Base-by-base conservation (phyloP, 179 eudicot species). In the Beta corolliflora region DNA sequence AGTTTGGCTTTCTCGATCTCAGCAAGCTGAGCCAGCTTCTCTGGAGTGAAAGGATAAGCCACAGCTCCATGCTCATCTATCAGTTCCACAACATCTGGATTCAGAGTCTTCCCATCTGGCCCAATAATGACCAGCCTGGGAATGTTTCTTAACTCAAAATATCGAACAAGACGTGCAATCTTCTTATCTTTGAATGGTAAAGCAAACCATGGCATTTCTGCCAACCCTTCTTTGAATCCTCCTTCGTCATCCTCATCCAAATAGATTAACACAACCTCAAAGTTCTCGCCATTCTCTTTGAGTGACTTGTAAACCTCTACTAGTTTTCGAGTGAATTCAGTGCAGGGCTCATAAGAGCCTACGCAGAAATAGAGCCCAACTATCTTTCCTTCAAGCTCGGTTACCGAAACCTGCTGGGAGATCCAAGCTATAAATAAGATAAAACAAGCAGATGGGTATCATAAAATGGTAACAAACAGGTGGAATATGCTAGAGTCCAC, bases 1-100 rank as follows among this genome's bases (percentile, higher is more conserved):
- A 76, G 85, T 81, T 82, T 92, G 25, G 91, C 95, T 81, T 88
- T 93, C 80, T 92, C 97, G n/a, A 92, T 85, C 86, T 88, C 91
- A 44, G 89, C 94, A 77, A 95, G 95, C 92, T 90, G 93, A 56
- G 83, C 83, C 70, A 91, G 82, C 87, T 86, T 95, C 84, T 92
- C 91, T 1, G 90, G 91, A n/a, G 98, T 87, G 85, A 95, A 95
- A 77, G 98, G 98, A 81, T 91, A 95, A 12, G 97, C 97, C 6
- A 80, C 81, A n/a, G 72, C 65, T 3, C 98, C 97, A 67, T 95
- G 94, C 80, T 93, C 97, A 60, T 88, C 93, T 16, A 93, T 81
- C 46, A 89, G 83, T 61, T 92, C 97, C 73, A 84, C 88, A 16
- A 89, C 97, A 84, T 95, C 90, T 0, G 86, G 65, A 75, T 91